These are phyloP conservation scores for Phialemoniopsis sp. DNA, from an alignment of 2,329 filamentous ascomycete genomes.

Conservation along the genomic window DNA sequence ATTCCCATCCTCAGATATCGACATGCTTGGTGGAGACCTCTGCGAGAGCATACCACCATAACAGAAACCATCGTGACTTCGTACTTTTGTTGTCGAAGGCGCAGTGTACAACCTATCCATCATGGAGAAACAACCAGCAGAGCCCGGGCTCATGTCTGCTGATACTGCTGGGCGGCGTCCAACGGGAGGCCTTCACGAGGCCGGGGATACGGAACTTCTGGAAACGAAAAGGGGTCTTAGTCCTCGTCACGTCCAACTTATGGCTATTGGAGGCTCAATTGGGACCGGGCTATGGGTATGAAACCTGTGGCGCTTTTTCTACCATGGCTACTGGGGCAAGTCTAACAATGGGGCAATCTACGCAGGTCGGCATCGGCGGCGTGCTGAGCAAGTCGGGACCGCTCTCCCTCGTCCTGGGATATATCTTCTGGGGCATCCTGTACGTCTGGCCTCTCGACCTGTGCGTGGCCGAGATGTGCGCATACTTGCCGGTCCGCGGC, in stretches of 20 bases:
- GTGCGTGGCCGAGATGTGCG: conserved; percentile 53
- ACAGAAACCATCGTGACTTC: too few species aligned
- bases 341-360: not conserved
- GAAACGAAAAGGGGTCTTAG: conserved; percentile 22
- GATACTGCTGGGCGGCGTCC: too few species aligned
- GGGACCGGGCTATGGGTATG: conserved; percentile 57
- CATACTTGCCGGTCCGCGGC: conserved; percentile 49
- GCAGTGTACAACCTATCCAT: too few species aligned
- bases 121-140: too few species aligned
- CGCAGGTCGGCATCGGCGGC: conserved; percentile 34
- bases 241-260: conserved; percentile 54
- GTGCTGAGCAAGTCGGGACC: conserved; percentile 35
- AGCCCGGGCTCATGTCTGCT: too few species aligned
- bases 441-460: conserved; percentile 39
- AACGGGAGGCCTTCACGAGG: too few species aligned
- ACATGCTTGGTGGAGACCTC: too few species aligned
- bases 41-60: too few species aligned
- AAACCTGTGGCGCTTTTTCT: conserved; percentile 20
- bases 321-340: too few species aligned
- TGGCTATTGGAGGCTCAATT: conserved; percentile 55
- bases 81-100: too few species aligned
- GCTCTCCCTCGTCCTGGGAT: conserved; percentile 37
- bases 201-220: too few species aligned
- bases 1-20: too few species aligned
- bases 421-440: conserved; percentile 36